Conservation (phyloP, 2,329 filamentous ascomycete genomes). For the Dothistroma septosporum region DNA sequence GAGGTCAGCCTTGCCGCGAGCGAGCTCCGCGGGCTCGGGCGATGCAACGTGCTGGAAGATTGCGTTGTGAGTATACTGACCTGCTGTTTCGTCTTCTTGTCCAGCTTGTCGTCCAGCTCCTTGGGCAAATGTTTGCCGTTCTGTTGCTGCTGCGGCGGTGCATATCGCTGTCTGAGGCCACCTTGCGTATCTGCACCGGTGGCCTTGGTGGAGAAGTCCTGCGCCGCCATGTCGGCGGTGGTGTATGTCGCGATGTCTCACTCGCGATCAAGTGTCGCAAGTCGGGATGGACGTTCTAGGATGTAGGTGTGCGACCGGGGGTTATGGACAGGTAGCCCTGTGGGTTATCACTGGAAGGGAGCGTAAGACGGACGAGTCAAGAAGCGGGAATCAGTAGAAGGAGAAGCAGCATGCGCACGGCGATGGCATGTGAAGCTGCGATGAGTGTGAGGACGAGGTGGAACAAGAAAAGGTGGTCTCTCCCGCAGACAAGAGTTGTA, state of each 20-base stretch:
- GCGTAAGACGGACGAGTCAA: neutral
- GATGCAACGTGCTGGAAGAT: neutral
- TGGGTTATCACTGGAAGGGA: neutral
- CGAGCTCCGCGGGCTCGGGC: neutral
- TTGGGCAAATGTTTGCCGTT: slow-evolving; percentile 33
- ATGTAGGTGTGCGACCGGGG: neutral
- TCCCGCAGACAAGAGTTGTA: neutral
- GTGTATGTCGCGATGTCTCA: slow-evolving; percentile 5
- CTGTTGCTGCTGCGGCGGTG: slow-evolving; percentile 25
- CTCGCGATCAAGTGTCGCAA: slow-evolving; percentile 1
- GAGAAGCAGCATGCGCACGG: neutral
- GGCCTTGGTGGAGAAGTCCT: slow-evolving; percentile 19
- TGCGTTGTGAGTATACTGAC: slow-evolving; percentile 27
- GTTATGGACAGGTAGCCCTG: neutral
- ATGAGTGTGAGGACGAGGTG: neutral
- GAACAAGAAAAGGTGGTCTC: neutral
- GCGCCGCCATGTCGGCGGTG: slow-evolving; percentile 28
- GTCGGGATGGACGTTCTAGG: neutral
- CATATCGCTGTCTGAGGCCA: slow-evolving; percentile 45
- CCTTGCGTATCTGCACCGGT: slow-evolving; percentile 44
- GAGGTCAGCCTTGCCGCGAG: slow-evolving; percentile 5
- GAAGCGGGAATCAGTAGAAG: neutral
- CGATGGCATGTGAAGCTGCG: neutral
- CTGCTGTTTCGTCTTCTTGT: slow-evolving; percentile 49
- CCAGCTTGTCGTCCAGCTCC: slow-evolving; percentile 28